Percentiles rank a stretch among this genome's conserved stretches.
Conservation (phyloP, 148 eudicot genomes). For the Suaeda aralocaspica region DNA sequence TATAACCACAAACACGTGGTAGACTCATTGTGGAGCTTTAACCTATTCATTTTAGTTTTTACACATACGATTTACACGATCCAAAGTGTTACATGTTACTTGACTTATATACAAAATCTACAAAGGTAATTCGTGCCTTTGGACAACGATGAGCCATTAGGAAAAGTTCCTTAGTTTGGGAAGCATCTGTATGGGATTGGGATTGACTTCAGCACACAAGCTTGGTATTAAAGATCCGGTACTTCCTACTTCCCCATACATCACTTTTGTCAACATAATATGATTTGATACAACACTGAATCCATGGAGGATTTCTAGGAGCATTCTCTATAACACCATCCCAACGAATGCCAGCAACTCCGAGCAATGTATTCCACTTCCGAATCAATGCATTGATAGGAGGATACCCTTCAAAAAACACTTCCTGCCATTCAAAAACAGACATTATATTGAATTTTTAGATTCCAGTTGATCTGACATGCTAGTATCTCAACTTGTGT, state of each 20-base stretch:
- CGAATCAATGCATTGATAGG: constrained; percentile 33
- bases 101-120: too few species aligned
- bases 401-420: constrained; percentile 50
- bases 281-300: constrained; percentile 70
- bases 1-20: too few species aligned
- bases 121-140: too few species aligned
- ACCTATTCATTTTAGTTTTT: too few species aligned
- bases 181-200: too few species aligned
- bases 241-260: constrained; percentile 56
- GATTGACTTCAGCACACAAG: constrained; percentile 27
- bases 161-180: too few species aligned
- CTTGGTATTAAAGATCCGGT: constrained; percentile 56
- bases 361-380: constrained; percentile 59
- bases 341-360: constrained; percentile 31
- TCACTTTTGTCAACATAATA: constrained; percentile 49
- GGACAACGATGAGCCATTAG: too few species aligned
- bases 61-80: too few species aligned
- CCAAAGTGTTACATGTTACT: too few species aligned
- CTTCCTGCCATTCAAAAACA: constrained; percentile 35
- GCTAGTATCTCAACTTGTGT: not conserved
- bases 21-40: too few species aligned
- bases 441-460: not conserved
- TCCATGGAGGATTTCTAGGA: constrained; percentile 81
- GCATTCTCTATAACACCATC: constrained; percentile 23
- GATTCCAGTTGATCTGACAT: not conserved